phyloP scores from a whole-genome alignment of 2,329 filamentous ascomycete genomes.

The Apiospora koreana region DNA sequence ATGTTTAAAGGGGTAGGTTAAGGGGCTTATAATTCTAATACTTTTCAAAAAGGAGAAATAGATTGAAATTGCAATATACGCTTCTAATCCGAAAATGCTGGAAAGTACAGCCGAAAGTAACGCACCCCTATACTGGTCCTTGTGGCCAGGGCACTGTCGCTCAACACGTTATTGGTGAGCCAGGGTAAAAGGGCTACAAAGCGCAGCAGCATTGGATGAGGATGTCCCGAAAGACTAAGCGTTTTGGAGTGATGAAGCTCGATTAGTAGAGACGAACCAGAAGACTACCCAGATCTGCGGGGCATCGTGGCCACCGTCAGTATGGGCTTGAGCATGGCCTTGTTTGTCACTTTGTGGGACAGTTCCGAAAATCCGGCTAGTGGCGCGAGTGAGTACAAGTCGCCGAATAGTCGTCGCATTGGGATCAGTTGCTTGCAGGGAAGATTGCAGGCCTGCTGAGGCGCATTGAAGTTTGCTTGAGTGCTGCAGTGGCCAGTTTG shows the following conservation, averaged over 20 bases:
- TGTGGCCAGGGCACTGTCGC: too few relatives aligned
- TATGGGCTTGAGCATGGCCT: background rate
- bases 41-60: too few relatives aligned
- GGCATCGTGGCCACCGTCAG: background rate
- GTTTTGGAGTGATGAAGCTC: background rate
- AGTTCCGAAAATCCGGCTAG: background rate
- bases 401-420: background rate
- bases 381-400: background rate
- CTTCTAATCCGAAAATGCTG: too few relatives aligned
- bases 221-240: slow-evolving; percentile 14
- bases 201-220: background rate
- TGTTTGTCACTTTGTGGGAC: background rate
- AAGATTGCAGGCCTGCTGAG: too few relatives aligned
- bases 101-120: too few relatives aligned
- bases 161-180: background rate
- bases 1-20: too few relatives aligned
- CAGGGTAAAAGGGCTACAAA: background rate
- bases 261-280: background rate
- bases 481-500: too few relatives aligned
- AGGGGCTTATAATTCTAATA: too few relatives aligned
- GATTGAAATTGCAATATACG: too few relatives aligned
- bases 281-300: background rate
- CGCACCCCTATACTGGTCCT: too few relatives aligned
- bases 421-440: too few relatives aligned
- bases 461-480: too few relatives aligned